Base-by-base conservation (phyloP, 352 stramenopile species). In the Phytophthora aleatoria region DNA sequence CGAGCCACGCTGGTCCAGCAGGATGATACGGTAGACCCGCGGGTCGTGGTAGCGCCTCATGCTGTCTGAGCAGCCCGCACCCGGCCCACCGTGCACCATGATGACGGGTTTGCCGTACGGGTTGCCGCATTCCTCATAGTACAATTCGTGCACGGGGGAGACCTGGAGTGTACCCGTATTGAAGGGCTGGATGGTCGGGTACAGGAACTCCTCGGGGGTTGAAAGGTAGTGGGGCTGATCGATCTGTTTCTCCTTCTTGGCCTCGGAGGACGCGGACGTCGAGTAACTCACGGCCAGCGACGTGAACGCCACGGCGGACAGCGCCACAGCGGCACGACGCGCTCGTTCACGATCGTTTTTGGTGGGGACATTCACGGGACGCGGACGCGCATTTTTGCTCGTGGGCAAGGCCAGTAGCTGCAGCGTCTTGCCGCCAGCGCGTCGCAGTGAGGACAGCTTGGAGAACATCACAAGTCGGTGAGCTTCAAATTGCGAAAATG, bases 11-110 rank as follows among this genome's bases (percentile, higher is more conserved):
- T 99, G 96, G 77, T 99, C 96, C 28, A 98, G 64, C 27, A 98
- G 76, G 48, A 98, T 92, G 48, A 99, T 97, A 44, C 82, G 87
- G 66, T 98, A 98, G 12, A 92, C 77, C 24, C 80, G 59, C 16
- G 92, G 94, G 76, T 98, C 89, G 76, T 98, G 97, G 76, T 94
- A 98, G 48, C 88, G 90, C 20, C 89, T 84, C 86, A 98, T 97
- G 61, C 71, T 81, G 0, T 89, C 79, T 31, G 77, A 91, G 74
- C 92, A 98, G 35, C 90, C 94, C 1, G 87, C 89, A 10, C 96
- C 96, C 0, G 96, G 96, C 2, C 96, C 96, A 28, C 96, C 96
- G 71, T 99, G 96, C 26, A 98, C 83, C 69, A 98, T 92, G n/a
- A 99, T 83, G 33, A 96, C 95, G 5, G 92, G 90, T 64, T 94